A percentile compares a stretch with the other conserved stretches of the same genome.
Evolutionary conservation across 129 eudicot species (phyloP).

Genomic region (Flaveria trinervia): DNA sequence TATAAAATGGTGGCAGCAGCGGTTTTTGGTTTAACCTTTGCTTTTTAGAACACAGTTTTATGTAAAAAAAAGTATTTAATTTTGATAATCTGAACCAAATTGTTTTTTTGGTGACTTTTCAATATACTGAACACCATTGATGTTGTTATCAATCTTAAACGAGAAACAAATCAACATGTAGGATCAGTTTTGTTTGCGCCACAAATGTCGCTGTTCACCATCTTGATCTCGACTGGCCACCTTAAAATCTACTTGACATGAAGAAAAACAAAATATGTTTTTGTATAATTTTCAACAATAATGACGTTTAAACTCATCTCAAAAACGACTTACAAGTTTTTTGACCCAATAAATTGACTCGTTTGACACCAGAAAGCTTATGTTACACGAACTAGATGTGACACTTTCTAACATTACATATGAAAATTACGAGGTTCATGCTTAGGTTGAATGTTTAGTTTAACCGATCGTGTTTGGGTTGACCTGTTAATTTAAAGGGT

Average conservation of each 20-base stretch:
- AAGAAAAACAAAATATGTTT: background rate
- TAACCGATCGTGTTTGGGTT: too few relatives aligned
- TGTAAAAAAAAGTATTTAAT: background rate
- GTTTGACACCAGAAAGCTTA: background rate
- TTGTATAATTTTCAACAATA: background rate
- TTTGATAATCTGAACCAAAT: background rate
- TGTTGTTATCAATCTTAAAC: slow-evolving; percentile 9
- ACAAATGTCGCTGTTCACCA: background rate
- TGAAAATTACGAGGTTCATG: too few relatives aligned
- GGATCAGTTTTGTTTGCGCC: slow-evolving; percentile 2
- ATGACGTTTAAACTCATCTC: background rate
- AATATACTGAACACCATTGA: background rate
- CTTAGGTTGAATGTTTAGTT: too few relatives aligned
- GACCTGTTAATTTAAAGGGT: too few relatives aligned
- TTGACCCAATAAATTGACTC: background rate
- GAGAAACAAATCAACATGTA: background rate
- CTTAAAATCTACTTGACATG: slow-evolving; percentile 8
- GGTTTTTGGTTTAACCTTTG: background rate
- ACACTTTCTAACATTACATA: too few relatives aligned
- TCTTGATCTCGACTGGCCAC: slow-evolving; percentile 12
- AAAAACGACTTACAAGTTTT: background rate
- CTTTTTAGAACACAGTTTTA: too few relatives aligned
- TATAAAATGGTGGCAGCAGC: too few relatives aligned
- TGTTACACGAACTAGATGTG: background rate
- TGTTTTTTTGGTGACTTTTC: background rate